Percentiles rank a stretch among this genome's conserved stretches.
Conservation (phyloP, 2,329 filamentous ascomycete species). For the Hysterium pulicare region DNA sequence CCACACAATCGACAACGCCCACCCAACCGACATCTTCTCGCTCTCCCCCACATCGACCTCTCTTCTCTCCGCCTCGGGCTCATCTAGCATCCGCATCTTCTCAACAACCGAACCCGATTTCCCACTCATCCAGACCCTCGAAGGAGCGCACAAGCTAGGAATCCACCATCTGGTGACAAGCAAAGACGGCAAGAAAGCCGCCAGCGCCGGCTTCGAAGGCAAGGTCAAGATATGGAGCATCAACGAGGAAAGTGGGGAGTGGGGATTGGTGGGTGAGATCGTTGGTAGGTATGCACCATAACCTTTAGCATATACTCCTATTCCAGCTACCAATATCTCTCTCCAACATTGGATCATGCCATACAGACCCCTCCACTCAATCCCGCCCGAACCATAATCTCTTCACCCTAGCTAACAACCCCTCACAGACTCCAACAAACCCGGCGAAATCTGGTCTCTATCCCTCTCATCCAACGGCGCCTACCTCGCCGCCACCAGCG, state of each 20-base stretch:
- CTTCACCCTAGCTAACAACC: constrained; percentile 8
- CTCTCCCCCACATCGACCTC: constrained; percentile 70
- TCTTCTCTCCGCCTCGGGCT: constrained; percentile 80
- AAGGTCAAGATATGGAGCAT: constrained; percentile 80
- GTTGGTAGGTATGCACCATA: constrained; percentile 39
- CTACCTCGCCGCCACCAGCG: constrained; percentile 81
- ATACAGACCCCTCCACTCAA: too few relatives aligned
- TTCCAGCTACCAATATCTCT: too few relatives aligned
- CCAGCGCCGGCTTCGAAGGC: constrained; percentile 84
- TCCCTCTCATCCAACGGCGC: constrained; percentile 79
- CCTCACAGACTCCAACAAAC: constrained; percentile 54
- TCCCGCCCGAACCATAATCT: too few relatives aligned
- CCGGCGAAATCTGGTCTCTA: constrained; percentile 81
- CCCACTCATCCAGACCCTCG: constrained; percentile 74
- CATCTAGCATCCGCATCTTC: constrained; percentile 77
- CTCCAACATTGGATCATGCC: too few relatives aligned
- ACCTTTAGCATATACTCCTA: too few relatives aligned
- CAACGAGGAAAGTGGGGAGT: constrained; percentile 47
- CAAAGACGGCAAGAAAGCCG: constrained; percentile 67
- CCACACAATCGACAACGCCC: constrained; percentile 84
- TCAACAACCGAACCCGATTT: constrained; percentile 68
- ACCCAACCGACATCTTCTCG: constrained; percentile 80
- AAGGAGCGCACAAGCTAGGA: constrained; percentile 78
- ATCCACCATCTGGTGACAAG: constrained; percentile 83
- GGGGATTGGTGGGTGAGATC: constrained; percentile 51